Evolutionary conservation across 108 stramenopile genomes (phyloP).

Genomic region (Epithemia pelagica): DNA sequence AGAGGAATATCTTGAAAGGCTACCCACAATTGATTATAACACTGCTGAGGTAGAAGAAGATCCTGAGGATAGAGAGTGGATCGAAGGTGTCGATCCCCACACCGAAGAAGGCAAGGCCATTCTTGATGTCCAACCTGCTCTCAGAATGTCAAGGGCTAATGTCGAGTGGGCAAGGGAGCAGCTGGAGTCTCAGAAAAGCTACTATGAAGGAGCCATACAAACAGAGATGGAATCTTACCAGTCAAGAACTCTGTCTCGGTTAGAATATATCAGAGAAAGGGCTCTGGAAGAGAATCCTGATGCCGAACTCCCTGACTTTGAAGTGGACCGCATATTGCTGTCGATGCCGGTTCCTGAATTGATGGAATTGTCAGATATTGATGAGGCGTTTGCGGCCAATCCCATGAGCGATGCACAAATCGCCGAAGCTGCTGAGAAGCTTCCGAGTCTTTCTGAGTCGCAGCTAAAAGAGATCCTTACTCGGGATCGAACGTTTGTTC

Average conservation of each 20-base stretch:
- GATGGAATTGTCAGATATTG: constrained; percentile 5
- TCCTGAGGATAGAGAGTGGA: constrained; percentile 64
- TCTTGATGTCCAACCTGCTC: constrained; percentile 29
- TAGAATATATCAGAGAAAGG: neutral
- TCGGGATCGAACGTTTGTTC: constrained; percentile 5
- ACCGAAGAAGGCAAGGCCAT: constrained; percentile 20
- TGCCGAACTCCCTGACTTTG: neutral
- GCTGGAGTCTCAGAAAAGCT: constrained; percentile 41
- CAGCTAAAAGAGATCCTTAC: neutral
- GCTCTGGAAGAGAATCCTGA: neutral
- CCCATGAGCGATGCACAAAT: neutral
- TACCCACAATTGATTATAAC: constrained; percentile 9
- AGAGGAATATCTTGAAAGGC: constrained; percentile 27
- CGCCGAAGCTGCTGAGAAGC: neutral
- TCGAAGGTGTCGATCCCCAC: constrained; percentile 56
- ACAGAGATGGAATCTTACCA: neutral
- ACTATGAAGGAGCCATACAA: constrained; percentile 19
- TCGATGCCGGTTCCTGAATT: constrained; percentile 6
- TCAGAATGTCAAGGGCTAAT: constrained; percentile 53
- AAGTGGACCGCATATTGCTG: neutral
- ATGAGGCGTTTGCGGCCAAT: neutral
- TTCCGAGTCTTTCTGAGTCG: constrained; percentile 1
- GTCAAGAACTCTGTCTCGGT: neutral
- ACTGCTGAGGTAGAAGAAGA: constrained; percentile 24
- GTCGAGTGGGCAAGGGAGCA: constrained; percentile 66